A percentile compares a stretch with the other conserved stretches of the same genome.
phyloP scores from a whole-genome alignment of 768 basidiomycete genomes.

The Tricholoma matsutake region DNA sequence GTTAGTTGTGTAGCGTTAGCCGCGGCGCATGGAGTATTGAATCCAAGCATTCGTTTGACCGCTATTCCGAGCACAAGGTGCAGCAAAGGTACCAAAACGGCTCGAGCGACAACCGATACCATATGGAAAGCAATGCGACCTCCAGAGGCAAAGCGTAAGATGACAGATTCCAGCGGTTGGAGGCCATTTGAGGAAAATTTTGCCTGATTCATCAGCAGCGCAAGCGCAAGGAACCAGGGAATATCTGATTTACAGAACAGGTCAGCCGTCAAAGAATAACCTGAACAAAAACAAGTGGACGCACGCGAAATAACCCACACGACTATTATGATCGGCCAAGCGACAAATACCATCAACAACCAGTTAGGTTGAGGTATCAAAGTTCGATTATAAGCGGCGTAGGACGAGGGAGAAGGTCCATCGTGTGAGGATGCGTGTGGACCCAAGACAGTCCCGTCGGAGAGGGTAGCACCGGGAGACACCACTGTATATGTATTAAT shows the following conservation, averaged over 20 bases:
- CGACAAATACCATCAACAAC: constrained; percentile 33
- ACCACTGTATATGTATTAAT: constrained; percentile 44
- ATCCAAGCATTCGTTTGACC: constrained; percentile 39
- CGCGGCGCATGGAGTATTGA: constrained; percentile 29
- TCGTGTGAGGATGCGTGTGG: constrained; percentile 47
- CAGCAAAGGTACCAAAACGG: constrained; percentile 33
- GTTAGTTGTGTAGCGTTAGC: constrained; percentile 28
- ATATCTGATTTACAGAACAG: constrained; percentile 25
- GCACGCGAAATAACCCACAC: constrained; percentile 34
- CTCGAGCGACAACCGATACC: constrained; percentile 37
- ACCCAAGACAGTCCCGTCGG: constrained; percentile 37
- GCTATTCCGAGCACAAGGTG: constrained; percentile 37
- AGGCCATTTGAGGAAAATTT: constrained; percentile 20
- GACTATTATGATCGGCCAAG: constrained; percentile 36
- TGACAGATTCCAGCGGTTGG: constrained; percentile 37
- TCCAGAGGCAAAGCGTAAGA: constrained; percentile 42
- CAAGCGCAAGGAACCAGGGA: constrained; percentile 40
- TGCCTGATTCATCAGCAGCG: constrained; percentile 35
- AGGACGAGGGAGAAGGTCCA: constrained; percentile 31
- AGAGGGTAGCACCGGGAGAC: constrained; percentile 37
- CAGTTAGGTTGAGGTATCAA: constrained; percentile 28
- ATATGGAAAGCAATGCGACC: constrained; percentile 38
- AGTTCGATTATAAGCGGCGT: constrained; percentile 40
- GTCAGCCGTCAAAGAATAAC: constrained; percentile 10
- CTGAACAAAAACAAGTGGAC: constrained; percentile 1